phyloP scores from a whole-genome alignment of 257 asterid genomes.

The Lantana camara region DNA sequence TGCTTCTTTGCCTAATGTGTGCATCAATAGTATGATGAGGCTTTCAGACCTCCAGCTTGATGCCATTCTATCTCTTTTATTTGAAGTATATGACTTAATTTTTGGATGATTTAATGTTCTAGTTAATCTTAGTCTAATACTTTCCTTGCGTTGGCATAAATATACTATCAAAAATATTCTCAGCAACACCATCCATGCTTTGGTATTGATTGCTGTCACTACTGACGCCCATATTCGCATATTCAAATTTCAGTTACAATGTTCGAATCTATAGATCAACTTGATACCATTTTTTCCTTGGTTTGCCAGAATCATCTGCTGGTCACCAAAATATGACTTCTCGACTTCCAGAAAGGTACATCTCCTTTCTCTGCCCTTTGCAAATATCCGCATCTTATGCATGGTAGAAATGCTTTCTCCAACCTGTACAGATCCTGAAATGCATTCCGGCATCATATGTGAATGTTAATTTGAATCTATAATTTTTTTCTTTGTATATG shows the following conservation, averaged over 20 bases:
- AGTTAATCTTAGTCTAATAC: neutral
- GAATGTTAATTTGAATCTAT: too few relatives aligned
- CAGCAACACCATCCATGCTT: neutral
- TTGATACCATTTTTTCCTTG: slow-evolving; percentile 21
- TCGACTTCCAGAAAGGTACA: slow-evolving; percentile 98
- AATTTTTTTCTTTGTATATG: too few relatives aligned
- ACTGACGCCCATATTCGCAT: slow-evolving; percentile 16
- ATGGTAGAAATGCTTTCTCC: slow-evolving; percentile 14
- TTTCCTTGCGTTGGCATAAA: slow-evolving; percentile 16
- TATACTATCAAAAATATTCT: slow-evolving; percentile 11
- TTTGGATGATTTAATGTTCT: slow-evolving; percentile 13
- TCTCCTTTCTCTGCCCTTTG: slow-evolving; percentile 23
- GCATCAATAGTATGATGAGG: slow-evolving; percentile 14
- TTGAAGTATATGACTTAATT: slow-evolving; percentile 17
- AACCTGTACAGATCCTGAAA: slow-evolving; percentile 3
- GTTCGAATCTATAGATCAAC: slow-evolving; percentile 12
- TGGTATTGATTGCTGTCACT: slow-evolving; percentile 17
- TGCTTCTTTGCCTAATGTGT: slow-evolving; percentile 24
- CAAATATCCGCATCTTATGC: slow-evolving; percentile 14
- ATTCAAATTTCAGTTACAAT: slow-evolving; percentile 16
- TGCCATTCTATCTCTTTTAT: slow-evolving; percentile 5
- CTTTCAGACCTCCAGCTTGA: slow-evolving; percentile 16
- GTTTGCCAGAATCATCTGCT: slow-evolving; percentile 63
- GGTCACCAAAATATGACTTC: slow-evolving; percentile 72
- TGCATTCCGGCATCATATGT: too few relatives aligned